Evolutionary conservation across 192 early-diverging fungal genomes (phyloP), one percentile per base, ranked within the genome.

Genomic region (Funneliformis geosporum): DNA sequence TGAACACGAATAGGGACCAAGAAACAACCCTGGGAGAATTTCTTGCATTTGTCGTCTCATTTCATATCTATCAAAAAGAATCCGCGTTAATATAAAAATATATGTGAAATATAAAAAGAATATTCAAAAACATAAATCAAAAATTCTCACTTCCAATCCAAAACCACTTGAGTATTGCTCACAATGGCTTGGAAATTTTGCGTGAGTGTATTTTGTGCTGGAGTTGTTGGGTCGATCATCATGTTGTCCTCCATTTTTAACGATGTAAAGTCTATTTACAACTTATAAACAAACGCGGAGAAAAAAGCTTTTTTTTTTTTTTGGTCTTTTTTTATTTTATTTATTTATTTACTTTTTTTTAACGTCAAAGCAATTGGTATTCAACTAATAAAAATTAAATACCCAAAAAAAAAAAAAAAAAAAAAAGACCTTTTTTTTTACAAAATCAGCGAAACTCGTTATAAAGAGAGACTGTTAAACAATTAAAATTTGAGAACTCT

Each of bases 21-120:
- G 89, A 46, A 88, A 92, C 16, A 98, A 81, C 42, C 89, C 88
- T 28, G 87, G 88, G 8, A 93, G 47, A 50, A 95, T 93, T 73
- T 94, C 91, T 85, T 95, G 94, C 86, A 93, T 93, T 47, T 94
- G 92, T 38, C 92, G 86, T 39, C 94, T 88, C 88, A 94, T 94
- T 69, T 94, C 93, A 80, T 94, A 94, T 47, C 86, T 77, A 64
- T 28, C 5, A 9, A 44, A 55, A 46, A n/a, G 9, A 33, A 46
- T 25, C n/a, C 12, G 47, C 38, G 4, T 59, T 28, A 25, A 18
- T 21, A 33, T 5, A 47, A 59, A 39, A 39, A n/a, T 74, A 28
- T 25, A 23, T 44, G 39, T 33, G 21, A n/a, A 44, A 23, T 39
- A 71, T 23, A 25, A 44, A 71, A 40, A 46, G 7, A 23, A 44